Base-by-base conservation (phyloP, 78 protist species). In the Tieghemostelium lacteum region DNA sequence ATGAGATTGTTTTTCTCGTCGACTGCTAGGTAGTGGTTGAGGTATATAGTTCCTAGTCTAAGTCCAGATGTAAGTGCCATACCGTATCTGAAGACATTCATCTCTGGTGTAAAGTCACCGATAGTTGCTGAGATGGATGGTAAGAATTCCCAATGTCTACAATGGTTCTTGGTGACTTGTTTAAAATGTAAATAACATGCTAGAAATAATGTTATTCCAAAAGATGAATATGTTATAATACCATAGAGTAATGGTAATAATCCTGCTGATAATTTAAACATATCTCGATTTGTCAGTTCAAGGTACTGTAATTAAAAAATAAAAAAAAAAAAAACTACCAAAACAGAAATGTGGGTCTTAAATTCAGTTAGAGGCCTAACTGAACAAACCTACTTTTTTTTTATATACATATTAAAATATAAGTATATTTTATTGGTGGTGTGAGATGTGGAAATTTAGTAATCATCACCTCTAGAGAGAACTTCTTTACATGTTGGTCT, bases 401-500 rank as follows among this genome's bases (percentile, higher is more conserved):
- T n/a, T n/a, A n/a, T n/a, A n/a, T n/a, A n/a, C n/a, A n/a, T n/a
- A n/a, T n/a, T n/a, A n/a, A n/a, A n/a, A n/a, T n/a, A n/a, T n/a
- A n/a, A n/a, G n/a, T n/a, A n/a, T n/a, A n/a, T n/a, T n/a, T n/a
- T n/a, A n/a, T n/a, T n/a, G n/a, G n/a, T n/a, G n/a, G n/a, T n/a
- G n/a, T n/a, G n/a, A n/a, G n/a, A n/a, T n/a, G n/a, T n/a, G n/a
- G n/a, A 45, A 45, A 14, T 45, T 83, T 73, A 98, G 49, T 96
- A 98, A 88, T 98, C 99, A 45, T 89, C 95, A 19, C 99, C 98
- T 16, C 97, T 91, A 3, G 98, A 92, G 20, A 98, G 64, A 61
- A 98, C 97, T 73, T 98, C 99, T 91, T 98, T 98, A 57, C 97
- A 83, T 6, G 96, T 96, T 52, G 99, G 99, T 45, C 94, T 29